Percentiles rank a stretch among this genome's conserved stretches.
These are phyloP conservation scores for Chrysanthemum lavandulifolium DNA, from an alignment of 129 eudicot species.

Conservation along the genomic window DNA sequence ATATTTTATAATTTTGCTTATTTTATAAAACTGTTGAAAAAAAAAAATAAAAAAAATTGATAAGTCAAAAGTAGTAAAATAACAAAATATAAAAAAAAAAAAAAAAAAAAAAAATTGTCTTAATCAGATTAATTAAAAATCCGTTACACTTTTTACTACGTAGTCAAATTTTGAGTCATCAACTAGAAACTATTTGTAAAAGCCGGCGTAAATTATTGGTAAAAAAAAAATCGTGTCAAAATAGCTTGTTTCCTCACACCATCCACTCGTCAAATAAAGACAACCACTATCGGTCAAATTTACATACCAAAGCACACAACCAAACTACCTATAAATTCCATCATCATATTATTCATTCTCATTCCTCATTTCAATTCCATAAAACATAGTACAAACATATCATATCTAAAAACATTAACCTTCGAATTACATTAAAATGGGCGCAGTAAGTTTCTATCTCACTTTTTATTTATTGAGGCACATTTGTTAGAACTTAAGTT, in stretches of 20 bases:
- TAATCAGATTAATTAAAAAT: no score
- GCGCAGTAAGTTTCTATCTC: constrained; percentile 37
- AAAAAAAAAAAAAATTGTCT: no score
- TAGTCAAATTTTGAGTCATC: neutral
- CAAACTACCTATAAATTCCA: constrained; percentile 22
- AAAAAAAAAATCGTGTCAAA: constrained; percentile 5
- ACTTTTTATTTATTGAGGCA: neutral
- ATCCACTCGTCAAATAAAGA: constrained; percentile 25
- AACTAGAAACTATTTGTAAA: neutral
- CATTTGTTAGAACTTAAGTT: no score
- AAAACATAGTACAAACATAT: neutral
- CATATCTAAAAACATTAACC: neutral
- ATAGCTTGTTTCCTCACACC: neutral
- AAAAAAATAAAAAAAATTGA: no score
- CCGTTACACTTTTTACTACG: neutral
- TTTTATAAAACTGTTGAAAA: no score
- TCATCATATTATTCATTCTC: constrained; percentile 25
- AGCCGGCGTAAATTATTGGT: constrained; percentile 11
- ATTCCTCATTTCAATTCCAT: constrained; percentile 21
- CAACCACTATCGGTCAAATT: constrained; percentile 8
- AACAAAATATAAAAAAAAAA: no score
- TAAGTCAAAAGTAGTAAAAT: no score
- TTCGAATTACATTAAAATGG: constrained; percentile 30
- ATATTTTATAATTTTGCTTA: no score
- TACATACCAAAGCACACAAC: constrained; percentile 9